A percentile compares a stretch with the other conserved stretches of the same genome.
Conservation (phyloP, 1,139 yeast species). For the Geotrichum candidum region DNA sequence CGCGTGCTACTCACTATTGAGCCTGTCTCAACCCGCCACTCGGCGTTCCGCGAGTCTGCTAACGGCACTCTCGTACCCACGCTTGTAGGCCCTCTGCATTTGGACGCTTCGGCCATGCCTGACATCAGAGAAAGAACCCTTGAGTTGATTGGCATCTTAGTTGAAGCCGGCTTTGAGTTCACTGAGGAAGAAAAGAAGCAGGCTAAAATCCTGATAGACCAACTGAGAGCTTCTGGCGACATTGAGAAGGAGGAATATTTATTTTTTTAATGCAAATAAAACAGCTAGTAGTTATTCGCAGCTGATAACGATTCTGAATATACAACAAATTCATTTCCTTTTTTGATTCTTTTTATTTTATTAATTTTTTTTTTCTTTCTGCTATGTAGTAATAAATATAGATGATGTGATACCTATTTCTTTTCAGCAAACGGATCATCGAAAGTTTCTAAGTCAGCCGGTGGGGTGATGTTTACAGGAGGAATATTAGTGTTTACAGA, state of each 20-base stretch:
- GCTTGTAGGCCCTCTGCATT: conserved; percentile 9
- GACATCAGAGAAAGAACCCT: conserved; percentile 14
- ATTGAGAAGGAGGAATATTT: conserved; percentile 16
- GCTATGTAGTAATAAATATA: not conserved
- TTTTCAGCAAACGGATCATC: conserved; percentile 14
- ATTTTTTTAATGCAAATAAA: conserved; percentile 3
- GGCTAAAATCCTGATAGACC: conserved; percentile 40
- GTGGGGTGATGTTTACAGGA: not conserved
- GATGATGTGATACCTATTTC: conserved; percentile 1
- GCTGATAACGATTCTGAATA: not conserved
- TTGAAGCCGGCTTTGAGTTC: conserved; percentile 43
- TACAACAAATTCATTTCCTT: not conserved
- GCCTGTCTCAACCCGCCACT: conserved; percentile 8
- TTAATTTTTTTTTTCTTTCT: not conserved
- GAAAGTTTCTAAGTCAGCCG: conserved; percentile 1
- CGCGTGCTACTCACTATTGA: conserved; percentile 16
- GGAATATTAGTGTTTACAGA: not conserved
- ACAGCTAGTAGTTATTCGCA: too few relatives aligned
- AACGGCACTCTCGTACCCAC: conserved; percentile 8
- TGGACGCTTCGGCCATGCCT: conserved; percentile 4
- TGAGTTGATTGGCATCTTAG: conserved; percentile 10
- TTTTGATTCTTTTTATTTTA: not conserved
- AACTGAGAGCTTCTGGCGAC: conserved; percentile 18
- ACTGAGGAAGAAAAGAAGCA: conserved; percentile 42
- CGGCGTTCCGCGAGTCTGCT: conserved; percentile 4